Evolutionary conservation across 2,329 filamentous ascomycete genomes (phyloP).

Genomic region (Colletotrichum graminicola): DNA sequence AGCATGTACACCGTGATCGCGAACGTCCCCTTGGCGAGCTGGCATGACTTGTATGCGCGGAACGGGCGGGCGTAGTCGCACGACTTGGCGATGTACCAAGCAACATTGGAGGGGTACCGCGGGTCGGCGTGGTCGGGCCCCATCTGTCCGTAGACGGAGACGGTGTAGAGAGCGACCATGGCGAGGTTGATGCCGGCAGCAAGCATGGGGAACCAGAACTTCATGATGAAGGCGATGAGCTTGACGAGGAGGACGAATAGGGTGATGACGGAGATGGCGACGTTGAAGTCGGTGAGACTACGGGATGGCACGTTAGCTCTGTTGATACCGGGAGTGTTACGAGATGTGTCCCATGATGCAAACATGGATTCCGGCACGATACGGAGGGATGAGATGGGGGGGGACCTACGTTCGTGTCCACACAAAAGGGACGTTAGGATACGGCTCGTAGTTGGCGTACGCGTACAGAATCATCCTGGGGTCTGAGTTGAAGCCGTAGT

Average conservation of each 20-base stretch:
- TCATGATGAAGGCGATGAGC: constrained; percentile 76
- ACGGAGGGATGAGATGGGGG: no score
- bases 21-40: constrained; percentile 76
- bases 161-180: constrained; percentile 72
- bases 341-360: neutral
- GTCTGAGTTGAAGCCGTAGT: constrained; percentile 80
- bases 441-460: constrained; percentile 76
- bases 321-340: neutral
- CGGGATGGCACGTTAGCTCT: constrained; percentile 21
- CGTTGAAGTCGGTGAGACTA: constrained; percentile 81
- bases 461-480: constrained; percentile 78
- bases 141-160: constrained; percentile 78
- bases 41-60: constrained; percentile 69
- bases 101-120: constrained; percentile 68
- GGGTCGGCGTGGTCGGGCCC: constrained; percentile 79
- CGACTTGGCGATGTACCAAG: constrained; percentile 82
- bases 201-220: constrained; percentile 76
- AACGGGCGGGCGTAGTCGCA: constrained; percentile 72
- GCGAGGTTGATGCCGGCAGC: constrained; percentile 68
- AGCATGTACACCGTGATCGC: constrained; percentile 75
- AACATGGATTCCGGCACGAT: constrained; percentile 22
- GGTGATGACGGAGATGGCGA: constrained; percentile 80
- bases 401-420: constrained; percentile 79
- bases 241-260: constrained; percentile 83
- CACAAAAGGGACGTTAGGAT: constrained; percentile 74